Evolutionary conservation across 2,329 filamentous ascomycete species (phyloP), one percentile per base, ranked within the genome.

Genomic region (Daldinia sp.): DNA sequence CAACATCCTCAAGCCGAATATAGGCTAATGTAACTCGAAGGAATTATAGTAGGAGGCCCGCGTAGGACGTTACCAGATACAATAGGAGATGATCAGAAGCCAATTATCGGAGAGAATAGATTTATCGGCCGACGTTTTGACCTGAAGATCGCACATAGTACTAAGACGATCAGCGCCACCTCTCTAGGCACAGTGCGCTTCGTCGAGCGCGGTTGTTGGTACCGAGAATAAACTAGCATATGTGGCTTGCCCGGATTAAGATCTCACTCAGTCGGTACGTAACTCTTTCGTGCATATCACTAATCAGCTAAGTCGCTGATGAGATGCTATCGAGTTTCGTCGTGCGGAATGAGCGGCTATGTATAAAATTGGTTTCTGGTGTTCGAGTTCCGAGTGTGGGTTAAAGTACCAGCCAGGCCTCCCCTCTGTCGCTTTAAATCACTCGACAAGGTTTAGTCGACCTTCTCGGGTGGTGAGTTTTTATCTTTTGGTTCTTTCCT

Each of bases 401-500:
- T 26, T 44, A 26, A 26, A 33, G 53, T 9, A n/a, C 20, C 30
- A 12, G 30, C 42, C 33, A 37, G 55, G 33, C 23, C 51, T 42
- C 26, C 59, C 59, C 56, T 63, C 56, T 55, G 23, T 37, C 15
- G 42, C 9, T 53, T 39, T 42, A 30, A 18, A 60, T 51, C 33
- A 50, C 26, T 58, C 30, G 9, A 26, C 30, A 55, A 39, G 51
- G 28, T 30, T 26, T 64, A 70, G 15, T 60, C 30, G 30, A 58
- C 65, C 35, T 66, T 68, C 23, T 65, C 56, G n/a, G 55, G 53
- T 26, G 66, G 37, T 1, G 50, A 13, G 26, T 65, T 70, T 30
- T 62, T 63, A 55, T 70, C 68, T 65, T 79, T 82, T 73, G 83
- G 77, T 64, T 86, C 85, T 70, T 86, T 87, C 69, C 87, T 88